Conservation (phyloP, 1,284 basidiomycete species). For the Crepidotus sp. region DNA sequence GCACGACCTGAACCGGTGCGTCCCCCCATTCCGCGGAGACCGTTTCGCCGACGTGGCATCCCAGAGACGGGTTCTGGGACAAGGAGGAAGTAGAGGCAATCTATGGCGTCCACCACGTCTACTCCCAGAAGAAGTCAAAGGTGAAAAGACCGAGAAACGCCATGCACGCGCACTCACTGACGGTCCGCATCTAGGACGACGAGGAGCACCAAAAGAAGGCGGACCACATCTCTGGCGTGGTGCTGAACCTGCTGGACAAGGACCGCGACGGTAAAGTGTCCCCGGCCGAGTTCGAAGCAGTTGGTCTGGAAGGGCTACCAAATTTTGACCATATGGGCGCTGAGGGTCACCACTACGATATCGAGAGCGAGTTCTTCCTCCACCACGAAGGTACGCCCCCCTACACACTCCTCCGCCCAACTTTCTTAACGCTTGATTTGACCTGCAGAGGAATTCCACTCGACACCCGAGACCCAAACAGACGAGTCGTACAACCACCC, state of each 20-base stretch:
- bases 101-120: conserved; percentile 94
- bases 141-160: conserved; percentile 24
- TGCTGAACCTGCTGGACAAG: conserved; percentile 72
- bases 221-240: conserved; percentile 67
- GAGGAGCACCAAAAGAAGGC: conserved; percentile 81
- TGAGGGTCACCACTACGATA: conserved; percentile 89
- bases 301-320: conserved; percentile 75
- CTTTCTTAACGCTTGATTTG: neutral
- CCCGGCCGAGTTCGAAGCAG: conserved; percentile 71
- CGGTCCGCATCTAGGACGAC: conserved; percentile 44
- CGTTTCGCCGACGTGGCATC: conserved; percentile 5
- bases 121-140: conserved; percentile 80
- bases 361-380: conserved; percentile 84
- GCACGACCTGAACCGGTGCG: conserved; percentile 82
- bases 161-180: neutral
- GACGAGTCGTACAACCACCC: conserved; percentile 92
- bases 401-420: neutral
- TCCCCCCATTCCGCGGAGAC: conserved; percentile 11
- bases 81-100: conserved; percentile 81
- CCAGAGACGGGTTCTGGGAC: conserved; percentile 67
- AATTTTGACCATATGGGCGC: conserved; percentile 84
- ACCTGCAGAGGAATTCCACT: conserved; percentile 76
- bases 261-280: conserved; percentile 74
- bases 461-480: conserved; percentile 92
- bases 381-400: conserved; percentile 78